Evolutionary conservation across 257 asterid genomes (phyloP).

Genomic region (Solanum verrucosum): DNA sequence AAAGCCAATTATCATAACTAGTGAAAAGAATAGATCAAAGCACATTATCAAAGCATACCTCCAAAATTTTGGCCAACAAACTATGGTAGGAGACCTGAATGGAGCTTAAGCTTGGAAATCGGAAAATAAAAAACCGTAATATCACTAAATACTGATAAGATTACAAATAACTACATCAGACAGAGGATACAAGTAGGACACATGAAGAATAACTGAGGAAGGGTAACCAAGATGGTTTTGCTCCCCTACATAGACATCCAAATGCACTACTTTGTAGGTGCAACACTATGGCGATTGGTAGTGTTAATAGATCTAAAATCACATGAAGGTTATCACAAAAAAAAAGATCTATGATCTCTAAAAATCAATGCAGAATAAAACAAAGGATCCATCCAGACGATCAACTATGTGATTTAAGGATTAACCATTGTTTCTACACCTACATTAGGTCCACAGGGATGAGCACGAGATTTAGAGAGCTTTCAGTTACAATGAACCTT

Average conservation of each 20-base stretch:
- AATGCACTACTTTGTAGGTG: background rate
- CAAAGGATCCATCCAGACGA: background rate
- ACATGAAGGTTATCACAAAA: background rate
- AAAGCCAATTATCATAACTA: background rate
- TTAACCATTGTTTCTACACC: background rate
- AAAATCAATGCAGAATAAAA: background rate
- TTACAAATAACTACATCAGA: background rate
- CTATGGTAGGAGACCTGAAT: background rate
- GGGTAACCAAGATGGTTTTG: background rate
- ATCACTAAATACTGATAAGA: background rate
- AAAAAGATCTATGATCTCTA: background rate
- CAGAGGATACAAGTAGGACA: background rate
- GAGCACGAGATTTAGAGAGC: background rate
- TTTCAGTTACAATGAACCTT: background rate
- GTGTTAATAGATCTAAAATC: background rate
- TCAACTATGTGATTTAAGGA: background rate
- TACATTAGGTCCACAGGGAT: background rate
- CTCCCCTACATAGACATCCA: background rate
- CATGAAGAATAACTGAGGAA: background rate
- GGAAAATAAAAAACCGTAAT: background rate
- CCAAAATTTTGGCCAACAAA: background rate
- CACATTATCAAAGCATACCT: background rate
- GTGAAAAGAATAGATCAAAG: background rate
- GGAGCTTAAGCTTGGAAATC: background rate
- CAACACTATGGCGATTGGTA: background rate